Base-by-base conservation (phyloP, 2,329 filamentous ascomycete species). In the Tolypocladium nubicola region DNA sequence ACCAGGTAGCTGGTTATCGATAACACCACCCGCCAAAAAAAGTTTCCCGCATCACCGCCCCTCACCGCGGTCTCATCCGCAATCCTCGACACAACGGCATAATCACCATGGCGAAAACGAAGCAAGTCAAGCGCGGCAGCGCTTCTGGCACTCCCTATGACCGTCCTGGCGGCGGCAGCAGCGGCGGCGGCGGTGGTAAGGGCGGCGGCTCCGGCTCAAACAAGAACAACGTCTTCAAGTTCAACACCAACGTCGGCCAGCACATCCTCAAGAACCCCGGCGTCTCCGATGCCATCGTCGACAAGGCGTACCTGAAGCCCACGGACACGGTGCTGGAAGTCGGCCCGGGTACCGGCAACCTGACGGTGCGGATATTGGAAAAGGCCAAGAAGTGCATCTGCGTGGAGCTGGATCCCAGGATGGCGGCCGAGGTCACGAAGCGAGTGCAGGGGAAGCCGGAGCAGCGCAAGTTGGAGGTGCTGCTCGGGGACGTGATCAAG, bases 341-440 rank as follows among this genome's bases (percentile, higher is more conserved):
- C 61, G 92, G 93, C 63, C 90, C 92, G 7, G 91, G 91, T 67
- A 93, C 89, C 1, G 90, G 91, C 61, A 95, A 94, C 71, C 72
- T 97, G 64, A 97, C 93, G 0, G 87, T 94, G 33, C 83, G 90
- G 59, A 97, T 97, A 60, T 77, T 97, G 33, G 89, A 94, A 66
- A 88, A 90, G 61, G 90, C 90, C 26, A 92, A 91, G 72, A 89
- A 89, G 60, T 75, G 79, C 53, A 89, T 92, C 54, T 89, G 89
- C 4, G 89, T 97, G 54, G 94, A 99, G 76, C 81, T 97, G 71
- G 94, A 99, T 74, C 92, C 94, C 23, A 82, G 94, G 68, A 97
- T 97, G 94, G 91, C 90, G 14, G 93, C 93, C 59, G 94, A 97
- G 75, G 82, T 97, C 61, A 94, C 90, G 52, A 96, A 93, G 75